phyloP scores from a whole-genome alignment of 441 rosid genomes.

The Raphanus hybrid region DNA sequence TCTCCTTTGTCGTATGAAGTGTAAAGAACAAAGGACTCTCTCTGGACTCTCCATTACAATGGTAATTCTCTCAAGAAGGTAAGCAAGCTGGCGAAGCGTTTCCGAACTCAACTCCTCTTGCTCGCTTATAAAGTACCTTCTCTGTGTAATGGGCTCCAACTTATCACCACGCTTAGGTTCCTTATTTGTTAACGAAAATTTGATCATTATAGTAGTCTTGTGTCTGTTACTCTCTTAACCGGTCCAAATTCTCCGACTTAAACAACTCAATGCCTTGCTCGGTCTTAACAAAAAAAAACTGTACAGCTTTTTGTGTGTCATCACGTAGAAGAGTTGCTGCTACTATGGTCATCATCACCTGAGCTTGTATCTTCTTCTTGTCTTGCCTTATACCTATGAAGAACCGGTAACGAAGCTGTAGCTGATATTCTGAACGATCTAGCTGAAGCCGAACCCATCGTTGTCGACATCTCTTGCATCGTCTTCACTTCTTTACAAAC shows the following conservation, averaged over 20 bases:
- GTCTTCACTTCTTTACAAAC: constrained; percentile 94
- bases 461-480: constrained; percentile 67
- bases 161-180: neutral
- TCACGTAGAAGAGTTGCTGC: constrained; percentile 11
- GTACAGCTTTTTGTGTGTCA: neutral
- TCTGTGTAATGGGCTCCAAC: no score
- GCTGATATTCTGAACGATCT: constrained; percentile 86
- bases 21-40: no score
- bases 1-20: no score
- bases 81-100: no score
- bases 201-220: neutral
- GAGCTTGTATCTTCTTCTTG: constrained; percentile 62
- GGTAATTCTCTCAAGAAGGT: no score
- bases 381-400: constrained; percentile 70
- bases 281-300: neutral
- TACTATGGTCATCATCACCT: neutral
- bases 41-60: no score
- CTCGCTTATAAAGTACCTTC: no score
- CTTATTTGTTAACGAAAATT: constrained; percentile 2
- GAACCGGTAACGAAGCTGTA: constrained; percentile 80
- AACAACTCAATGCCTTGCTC: constrained; percentile 1
- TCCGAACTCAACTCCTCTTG: no score
- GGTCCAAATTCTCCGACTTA: neutral
- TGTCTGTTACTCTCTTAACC: neutral
- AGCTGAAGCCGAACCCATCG: constrained; percentile 78